These are phyloP conservation scores for Monosporascus ibericus DNA, from an alignment of 2,329 filamentous ascomycete genomes.

Conservation along the genomic window DNA sequence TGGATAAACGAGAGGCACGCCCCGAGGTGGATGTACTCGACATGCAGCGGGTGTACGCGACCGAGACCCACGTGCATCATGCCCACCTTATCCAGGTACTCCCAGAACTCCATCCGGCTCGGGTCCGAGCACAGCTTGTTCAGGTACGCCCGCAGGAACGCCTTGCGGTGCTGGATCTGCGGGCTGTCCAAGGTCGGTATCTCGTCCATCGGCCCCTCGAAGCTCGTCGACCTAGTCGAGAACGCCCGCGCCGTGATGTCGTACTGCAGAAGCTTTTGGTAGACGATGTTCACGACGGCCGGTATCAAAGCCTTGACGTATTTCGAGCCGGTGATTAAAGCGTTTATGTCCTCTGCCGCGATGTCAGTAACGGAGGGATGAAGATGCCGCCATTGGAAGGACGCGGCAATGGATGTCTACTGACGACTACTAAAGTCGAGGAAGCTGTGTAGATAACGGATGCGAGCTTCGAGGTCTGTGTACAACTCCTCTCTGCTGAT, in stretches of 20 bases:
- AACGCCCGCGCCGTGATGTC: constrained; percentile 79
- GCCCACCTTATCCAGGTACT: constrained; percentile 76
- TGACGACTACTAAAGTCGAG: constrained; percentile 67
- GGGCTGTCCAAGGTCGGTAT: constrained; percentile 61
- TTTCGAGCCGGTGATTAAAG: constrained; percentile 61
- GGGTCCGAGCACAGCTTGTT: constrained; percentile 70
- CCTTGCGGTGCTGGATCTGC: constrained; percentile 71
- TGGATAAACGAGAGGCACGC: constrained; percentile 68
- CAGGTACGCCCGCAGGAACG: constrained; percentile 71
- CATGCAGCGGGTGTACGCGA: constrained; percentile 64
- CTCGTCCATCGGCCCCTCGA: constrained; percentile 61
- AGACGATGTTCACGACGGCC: constrained; percentile 77
- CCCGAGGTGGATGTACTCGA: constrained; percentile 77
- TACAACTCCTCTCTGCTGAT: constrained; percentile 67
- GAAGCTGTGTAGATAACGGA: constrained; percentile 69
- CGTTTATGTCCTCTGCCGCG: constrained; percentile 62
- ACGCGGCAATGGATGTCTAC: constrained; percentile 18
- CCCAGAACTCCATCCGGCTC: constrained; percentile 71
- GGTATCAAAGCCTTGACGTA: constrained; percentile 80
- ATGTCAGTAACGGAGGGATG: constrained; percentile 8
- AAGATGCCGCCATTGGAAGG: background rate
- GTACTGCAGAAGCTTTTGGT: constrained; percentile 72
- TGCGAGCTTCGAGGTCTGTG: constrained; percentile 61
- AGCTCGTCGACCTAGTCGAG: constrained; percentile 54
- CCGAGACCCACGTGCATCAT: constrained; percentile 79